These are phyloP conservation scores for Eurotiales sp. DNA, from an alignment of 2,329 filamentous ascomycete genomes.

Conservation along the genomic window DNA sequence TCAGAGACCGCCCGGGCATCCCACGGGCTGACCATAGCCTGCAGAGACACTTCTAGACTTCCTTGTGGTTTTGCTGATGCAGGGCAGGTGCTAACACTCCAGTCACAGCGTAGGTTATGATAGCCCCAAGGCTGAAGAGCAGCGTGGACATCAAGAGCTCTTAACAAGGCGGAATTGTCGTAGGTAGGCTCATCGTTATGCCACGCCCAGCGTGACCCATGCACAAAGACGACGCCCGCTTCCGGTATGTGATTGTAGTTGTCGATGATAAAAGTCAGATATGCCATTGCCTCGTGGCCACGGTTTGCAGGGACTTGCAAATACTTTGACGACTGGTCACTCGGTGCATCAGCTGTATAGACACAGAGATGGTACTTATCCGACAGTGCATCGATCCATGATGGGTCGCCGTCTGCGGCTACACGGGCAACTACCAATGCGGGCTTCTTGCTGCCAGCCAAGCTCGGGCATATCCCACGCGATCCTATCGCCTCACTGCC, in stretches of 20 bases:
- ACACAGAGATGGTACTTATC: constrained; percentile 45
- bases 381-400: constrained; percentile 40
- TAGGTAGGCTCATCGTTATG: constrained; percentile 44
- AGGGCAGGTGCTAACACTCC: constrained; percentile 44
- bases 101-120: constrained; percentile 50
- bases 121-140: constrained; percentile 42
- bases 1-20: constrained; percentile 41
- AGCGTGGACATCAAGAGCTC: constrained; percentile 33
- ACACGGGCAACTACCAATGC: constrained; percentile 44
- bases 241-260: constrained; percentile 41
- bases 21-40: constrained; percentile 40
- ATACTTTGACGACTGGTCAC: constrained; percentile 18
- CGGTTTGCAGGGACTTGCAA: constrained; percentile 41
- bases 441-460: constrained; percentile 38
- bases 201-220: constrained; percentile 44
- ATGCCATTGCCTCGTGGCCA: constrained; percentile 47
- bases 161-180: constrained; percentile 29
- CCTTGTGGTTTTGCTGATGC: constrained; percentile 35
- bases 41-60: constrained; percentile 38
- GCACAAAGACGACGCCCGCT: constrained; percentile 39
- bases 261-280: constrained; percentile 47
- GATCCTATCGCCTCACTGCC: constrained; percentile 28
- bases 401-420: constrained; percentile 37
- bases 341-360: constrained; percentile 39
- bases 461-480: constrained; percentile 42